Conservation (phyloP, 331 rosid species). For the Rhamnella rubrinervis region DNA sequence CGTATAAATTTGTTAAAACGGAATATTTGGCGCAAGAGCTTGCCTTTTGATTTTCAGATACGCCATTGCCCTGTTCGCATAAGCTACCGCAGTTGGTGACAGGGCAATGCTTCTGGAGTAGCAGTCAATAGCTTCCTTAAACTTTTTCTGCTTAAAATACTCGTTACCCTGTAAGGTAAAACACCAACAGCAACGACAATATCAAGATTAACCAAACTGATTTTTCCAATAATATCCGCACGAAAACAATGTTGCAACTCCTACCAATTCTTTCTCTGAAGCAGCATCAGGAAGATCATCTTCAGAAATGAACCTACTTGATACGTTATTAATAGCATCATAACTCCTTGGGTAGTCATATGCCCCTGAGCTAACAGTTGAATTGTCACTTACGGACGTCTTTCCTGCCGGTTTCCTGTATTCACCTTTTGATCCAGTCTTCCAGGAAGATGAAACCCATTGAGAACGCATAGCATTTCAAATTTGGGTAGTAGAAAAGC, state of each 20-base stretch:
- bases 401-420: conserved; percentile 20
- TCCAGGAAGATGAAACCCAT: conserved; percentile 44
- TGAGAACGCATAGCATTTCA: background rate
- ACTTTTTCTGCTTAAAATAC: conserved; percentile 87
- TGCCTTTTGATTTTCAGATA: conserved; percentile 81
- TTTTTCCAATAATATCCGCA: background rate
- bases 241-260: background rate
- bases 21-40: conserved; percentile 8
- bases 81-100: conserved; percentile 89
- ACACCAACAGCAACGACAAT: background rate
- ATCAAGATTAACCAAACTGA: background rate
- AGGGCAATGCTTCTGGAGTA: conserved; percentile 93
- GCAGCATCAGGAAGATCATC: conserved; percentile 67
- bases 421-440: conserved; percentile 30
- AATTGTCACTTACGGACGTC: background rate
- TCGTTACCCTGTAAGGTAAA: conserved; percentile 73
- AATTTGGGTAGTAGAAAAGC: background rate
- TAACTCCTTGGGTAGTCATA: conserved; percentile 45
- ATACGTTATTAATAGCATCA: conserved; percentile 37
- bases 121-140: conserved; percentile 85
- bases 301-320: conserved; percentile 48
- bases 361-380: conserved; percentile 32
- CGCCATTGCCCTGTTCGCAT: conserved; percentile 96
- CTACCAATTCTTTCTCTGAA: conserved; percentile 87
- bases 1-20: too few relatives aligned